These are phyloP conservation scores for Kwoniella newhampshirensis DNA, from an alignment of 768 basidiomycete genomes.

Conservation along the genomic window DNA sequence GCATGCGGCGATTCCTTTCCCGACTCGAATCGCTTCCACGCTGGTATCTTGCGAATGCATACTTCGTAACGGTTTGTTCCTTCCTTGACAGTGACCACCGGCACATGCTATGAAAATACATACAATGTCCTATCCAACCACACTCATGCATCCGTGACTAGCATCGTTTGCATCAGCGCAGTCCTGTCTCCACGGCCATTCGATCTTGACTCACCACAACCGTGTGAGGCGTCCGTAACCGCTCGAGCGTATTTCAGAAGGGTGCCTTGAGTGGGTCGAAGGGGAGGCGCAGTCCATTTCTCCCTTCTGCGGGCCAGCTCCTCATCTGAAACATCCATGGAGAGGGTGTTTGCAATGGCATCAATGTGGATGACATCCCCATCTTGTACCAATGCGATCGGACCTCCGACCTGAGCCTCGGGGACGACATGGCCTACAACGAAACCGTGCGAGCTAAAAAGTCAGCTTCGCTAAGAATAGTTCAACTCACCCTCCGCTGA, in stretches of 20 bases:
- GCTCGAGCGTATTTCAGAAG: conserved; percentile 76
- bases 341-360: conserved; percentile 47
- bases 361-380: conserved; percentile 62
- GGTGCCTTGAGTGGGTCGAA: conserved; percentile 59
- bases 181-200: no score
- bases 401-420: conserved; percentile 90
- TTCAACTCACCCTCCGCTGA: conserved; percentile 84
- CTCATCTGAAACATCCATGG: conserved; percentile 66
- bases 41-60: no score
- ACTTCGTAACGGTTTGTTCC: no score
- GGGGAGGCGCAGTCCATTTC: conserved; percentile 77
- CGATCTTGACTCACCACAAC: conserved; percentile 65
- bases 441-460: conserved; percentile 84
- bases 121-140: no score
- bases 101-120: no score
- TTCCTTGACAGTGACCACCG: no score
- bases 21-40: no score
- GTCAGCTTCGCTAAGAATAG: conserved; percentile 13
- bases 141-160: no score
- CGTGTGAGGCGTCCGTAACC: conserved; percentile 86
- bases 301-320: conserved; percentile 72
- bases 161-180: no score
- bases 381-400: conserved; percentile 84
- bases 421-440: conserved; percentile 90
- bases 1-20: no score